phyloP scores from a whole-genome alignment of 768 basidiomycete genomes.

The Polyporus arcularius region DNA sequence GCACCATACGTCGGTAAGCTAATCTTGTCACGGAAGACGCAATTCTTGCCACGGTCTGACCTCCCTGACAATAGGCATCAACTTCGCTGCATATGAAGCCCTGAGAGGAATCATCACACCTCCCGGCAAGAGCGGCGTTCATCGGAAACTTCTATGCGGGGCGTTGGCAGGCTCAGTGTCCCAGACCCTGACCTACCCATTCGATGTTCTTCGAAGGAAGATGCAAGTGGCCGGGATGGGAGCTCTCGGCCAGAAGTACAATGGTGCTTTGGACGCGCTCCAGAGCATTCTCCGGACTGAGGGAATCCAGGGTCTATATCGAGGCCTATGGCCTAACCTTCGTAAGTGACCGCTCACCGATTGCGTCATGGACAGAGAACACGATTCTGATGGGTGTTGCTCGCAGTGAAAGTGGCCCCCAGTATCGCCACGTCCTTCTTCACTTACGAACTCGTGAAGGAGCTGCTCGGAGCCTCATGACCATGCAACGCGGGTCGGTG shows the following conservation, averaged over 20 bases:
- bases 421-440: conserved; percentile 88
- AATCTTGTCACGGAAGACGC: not conserved
- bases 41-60: conserved; percentile 4
- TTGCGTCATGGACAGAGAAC: conserved; percentile 13
- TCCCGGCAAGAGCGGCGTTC: conserved; percentile 70
- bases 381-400: conserved; percentile 6
- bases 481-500: not conserved
- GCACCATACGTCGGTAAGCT: conserved; percentile 71
- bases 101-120: conserved; percentile 74
- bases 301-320: conserved; percentile 76
- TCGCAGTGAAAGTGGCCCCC: conserved; percentile 84
- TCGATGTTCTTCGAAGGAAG: conserved; percentile 92
- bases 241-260: conserved; percentile 64
- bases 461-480: conserved; percentile 44
- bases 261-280: conserved; percentile 79
- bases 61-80: conserved; percentile 51
- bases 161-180: conserved; percentile 91
- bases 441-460: conserved; percentile 73
- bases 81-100: conserved; percentile 93
- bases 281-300: conserved; percentile 67
- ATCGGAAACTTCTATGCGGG: conserved; percentile 80
- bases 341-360: conserved; percentile 48
- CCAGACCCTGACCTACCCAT: conserved; percentile 93
- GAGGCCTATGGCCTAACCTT: conserved; percentile 87
- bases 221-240: conserved; percentile 92